These are phyloP conservation scores for Cyberlindnera meyerae DNA, from an alignment of 805 yeast genomes.

Conservation along the genomic window DNA sequence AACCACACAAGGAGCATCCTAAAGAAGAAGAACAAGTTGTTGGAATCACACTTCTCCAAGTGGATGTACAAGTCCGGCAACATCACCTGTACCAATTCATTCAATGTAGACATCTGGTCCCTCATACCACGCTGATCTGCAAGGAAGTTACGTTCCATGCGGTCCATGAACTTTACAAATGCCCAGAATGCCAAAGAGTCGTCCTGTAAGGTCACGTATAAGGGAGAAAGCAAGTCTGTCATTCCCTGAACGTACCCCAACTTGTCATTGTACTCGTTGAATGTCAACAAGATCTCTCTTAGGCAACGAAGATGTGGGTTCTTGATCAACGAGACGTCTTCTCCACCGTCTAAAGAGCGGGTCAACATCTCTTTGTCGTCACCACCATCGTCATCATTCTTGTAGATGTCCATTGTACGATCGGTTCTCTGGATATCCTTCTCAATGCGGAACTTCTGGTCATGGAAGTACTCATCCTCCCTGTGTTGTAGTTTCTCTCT, in stretches of 20 bases:
- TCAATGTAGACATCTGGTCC: slow-evolving; percentile 76
- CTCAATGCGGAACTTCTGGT: slow-evolving; percentile 84
- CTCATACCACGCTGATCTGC: slow-evolving; percentile 93
- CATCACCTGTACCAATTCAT: slow-evolving; percentile 85
- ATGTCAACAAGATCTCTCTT: slow-evolving; percentile 78
- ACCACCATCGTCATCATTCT: slow-evolving; percentile 30
- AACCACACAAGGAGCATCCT: slow-evolving; percentile 94
- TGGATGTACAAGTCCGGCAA: slow-evolving; percentile 80
- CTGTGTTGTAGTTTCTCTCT: slow-evolving; percentile 44
- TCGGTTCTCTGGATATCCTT: slow-evolving; percentile 94
- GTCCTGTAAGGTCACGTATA: slow-evolving; percentile 62
- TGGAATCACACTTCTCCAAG: slow-evolving; percentile 81
- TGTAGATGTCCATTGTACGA: slow-evolving; percentile 64
- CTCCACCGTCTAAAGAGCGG: slow-evolving; percentile 4
- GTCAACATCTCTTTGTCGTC: slow-evolving; percentile 27
- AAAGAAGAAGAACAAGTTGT: slow-evolving; percentile 88
- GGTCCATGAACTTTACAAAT: slow-evolving; percentile 80
- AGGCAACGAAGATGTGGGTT: slow-evolving; percentile 72
- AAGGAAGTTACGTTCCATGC: slow-evolving; percentile 91
- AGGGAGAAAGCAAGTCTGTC: slow-evolving; percentile 88
- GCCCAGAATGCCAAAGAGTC: slow-evolving; percentile 86
- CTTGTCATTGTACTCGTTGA: slow-evolving; percentile 75
- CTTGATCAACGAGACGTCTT: slow-evolving; percentile 57
- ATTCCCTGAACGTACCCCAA: slow-evolving; percentile 97
- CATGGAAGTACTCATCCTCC: slow-evolving; percentile 71